These are phyloP conservation scores for Linum tenue DNA, from an alignment of 345 rosid genomes.

Conservation along the genomic window DNA sequence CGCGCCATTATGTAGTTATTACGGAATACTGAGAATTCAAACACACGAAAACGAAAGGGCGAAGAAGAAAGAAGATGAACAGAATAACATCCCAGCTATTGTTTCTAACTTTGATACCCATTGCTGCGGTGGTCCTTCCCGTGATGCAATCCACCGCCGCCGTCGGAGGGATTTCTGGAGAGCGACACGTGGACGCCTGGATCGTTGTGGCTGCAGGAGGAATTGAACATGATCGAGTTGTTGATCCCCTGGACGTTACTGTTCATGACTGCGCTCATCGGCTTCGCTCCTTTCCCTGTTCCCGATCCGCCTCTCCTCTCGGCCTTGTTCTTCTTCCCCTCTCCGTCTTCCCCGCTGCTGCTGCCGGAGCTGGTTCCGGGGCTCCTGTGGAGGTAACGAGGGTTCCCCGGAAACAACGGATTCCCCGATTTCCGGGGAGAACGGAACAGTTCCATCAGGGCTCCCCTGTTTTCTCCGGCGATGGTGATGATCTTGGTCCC, in stretches of 20 bases:
- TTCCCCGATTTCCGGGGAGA: constrained; percentile 31
- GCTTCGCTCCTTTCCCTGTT: constrained; percentile 19
- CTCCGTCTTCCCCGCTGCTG: constrained; percentile 31
- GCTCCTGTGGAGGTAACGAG: constrained; percentile 18
- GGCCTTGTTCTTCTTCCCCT: constrained; percentile 22
- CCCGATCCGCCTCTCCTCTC: constrained; percentile 11
- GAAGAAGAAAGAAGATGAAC: too few relatives aligned
- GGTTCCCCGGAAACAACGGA: constrained; percentile 15
- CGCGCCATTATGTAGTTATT: too few relatives aligned
- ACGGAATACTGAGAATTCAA: too few relatives aligned
- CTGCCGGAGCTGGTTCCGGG: constrained; percentile 37
- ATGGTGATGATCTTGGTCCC: constrained; percentile 58
- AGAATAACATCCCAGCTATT: too few relatives aligned
- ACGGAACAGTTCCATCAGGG: constrained; percentile 57
- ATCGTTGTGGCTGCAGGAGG: constrained; percentile 58
- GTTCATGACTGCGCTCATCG: constrained; percentile 51
- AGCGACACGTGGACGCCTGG: constrained; percentile 71
- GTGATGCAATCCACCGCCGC: constrained; percentile 21
- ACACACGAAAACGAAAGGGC: too few relatives aligned
- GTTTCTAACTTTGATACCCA: constrained; percentile 24
- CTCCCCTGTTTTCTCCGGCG: constrained; percentile 91
- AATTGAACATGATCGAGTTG: constrained; percentile 62
- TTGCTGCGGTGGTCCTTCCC: constrained; percentile 36
- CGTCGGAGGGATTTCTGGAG: constrained; percentile 38
- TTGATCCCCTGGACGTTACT: constrained; percentile 87